Evolutionary conservation across 1,284 basidiomycete genomes (phyloP).

Genomic region (Cryptococcus depauperatus): DNA sequence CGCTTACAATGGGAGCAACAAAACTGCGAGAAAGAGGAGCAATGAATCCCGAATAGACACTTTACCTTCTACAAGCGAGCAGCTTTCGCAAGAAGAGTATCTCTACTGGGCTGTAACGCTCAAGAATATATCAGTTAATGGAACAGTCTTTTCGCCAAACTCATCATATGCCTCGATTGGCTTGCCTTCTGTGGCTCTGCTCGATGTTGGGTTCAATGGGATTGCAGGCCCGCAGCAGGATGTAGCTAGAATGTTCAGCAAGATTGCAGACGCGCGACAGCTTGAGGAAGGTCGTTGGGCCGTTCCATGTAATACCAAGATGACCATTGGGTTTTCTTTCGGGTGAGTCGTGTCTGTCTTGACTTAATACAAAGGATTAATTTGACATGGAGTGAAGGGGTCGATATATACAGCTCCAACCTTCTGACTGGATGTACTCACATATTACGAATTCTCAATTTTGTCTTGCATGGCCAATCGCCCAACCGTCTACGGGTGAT

Average conservation of each 20-base stretch:
- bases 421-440: slow-evolving; percentile 74
- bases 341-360: slow-evolving; percentile 37
- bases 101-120: slow-evolving; percentile 71
- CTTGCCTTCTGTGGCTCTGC: slow-evolving; percentile 59
- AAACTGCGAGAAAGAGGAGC: slow-evolving; percentile 3
- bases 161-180: slow-evolving; percentile 60
- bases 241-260: slow-evolving; percentile 59
- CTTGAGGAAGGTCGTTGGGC: slow-evolving; percentile 67
- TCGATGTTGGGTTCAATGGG: slow-evolving; percentile 71
- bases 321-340: slow-evolving; percentile 64
- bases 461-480: slow-evolving; percentile 75
- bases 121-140: slow-evolving; percentile 57
- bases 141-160: slow-evolving; percentile 51
- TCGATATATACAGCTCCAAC: slow-evolving; percentile 59
- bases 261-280: slow-evolving; percentile 60
- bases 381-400: slow-evolving; percentile 42
- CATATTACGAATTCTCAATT: slow-evolving; percentile 57
- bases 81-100: slow-evolving; percentile 48
- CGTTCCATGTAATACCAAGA: slow-evolving; percentile 63
- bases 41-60: slow-evolving; percentile 4
- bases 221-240: slow-evolving; percentile 74
- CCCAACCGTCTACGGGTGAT: slow-evolving; percentile 56
- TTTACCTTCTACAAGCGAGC: slow-evolving; percentile 3
- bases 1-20: not conserved
- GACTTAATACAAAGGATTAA: not conserved